Evolutionary conservation across 1,284 basidiomycete species (phyloP).

Genomic region (Hortiboletus rubellus): DNA sequence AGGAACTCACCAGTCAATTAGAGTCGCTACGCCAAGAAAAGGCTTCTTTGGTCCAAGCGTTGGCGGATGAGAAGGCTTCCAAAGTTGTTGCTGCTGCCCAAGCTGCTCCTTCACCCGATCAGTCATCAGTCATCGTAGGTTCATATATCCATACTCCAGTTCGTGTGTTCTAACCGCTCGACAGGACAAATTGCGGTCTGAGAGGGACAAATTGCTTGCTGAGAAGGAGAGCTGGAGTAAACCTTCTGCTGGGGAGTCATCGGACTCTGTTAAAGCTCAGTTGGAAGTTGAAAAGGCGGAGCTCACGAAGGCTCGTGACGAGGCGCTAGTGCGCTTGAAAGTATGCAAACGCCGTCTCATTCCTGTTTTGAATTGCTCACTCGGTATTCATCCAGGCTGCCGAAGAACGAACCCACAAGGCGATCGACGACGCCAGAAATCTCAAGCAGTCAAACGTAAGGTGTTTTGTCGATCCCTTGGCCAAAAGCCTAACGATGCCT

Average conservation of each 20-base stretch:
- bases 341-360: constrained; percentile 35
- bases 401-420: constrained; percentile 49
- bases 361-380: neutral
- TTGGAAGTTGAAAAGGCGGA: constrained; percentile 62
- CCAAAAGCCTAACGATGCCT: constrained; percentile 4
- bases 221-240: constrained; percentile 55
- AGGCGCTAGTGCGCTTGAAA: constrained; percentile 55
- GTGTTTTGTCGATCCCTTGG: neutral
- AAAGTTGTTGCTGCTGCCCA: constrained; percentile 23
- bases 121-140: constrained; percentile 48
- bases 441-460: constrained; percentile 40
- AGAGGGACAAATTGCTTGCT: constrained; percentile 58
- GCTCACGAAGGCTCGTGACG: constrained; percentile 58
- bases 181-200: constrained; percentile 56
- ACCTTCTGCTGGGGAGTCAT: constrained; percentile 28
- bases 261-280: constrained; percentile 36
- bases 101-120: constrained; percentile 35
- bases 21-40: constrained; percentile 46
- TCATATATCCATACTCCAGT: neutral
- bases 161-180: constrained; percentile 9
- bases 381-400: constrained; percentile 38
- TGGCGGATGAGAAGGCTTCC: constrained; percentile 42
- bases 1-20: constrained; percentile 39
- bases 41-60: constrained; percentile 40
- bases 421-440: constrained; percentile 46